These are phyloP conservation scores for Fremontodendron californicum DNA, from an alignment of 345 rosid species.

Conservation along the genomic window DNA sequence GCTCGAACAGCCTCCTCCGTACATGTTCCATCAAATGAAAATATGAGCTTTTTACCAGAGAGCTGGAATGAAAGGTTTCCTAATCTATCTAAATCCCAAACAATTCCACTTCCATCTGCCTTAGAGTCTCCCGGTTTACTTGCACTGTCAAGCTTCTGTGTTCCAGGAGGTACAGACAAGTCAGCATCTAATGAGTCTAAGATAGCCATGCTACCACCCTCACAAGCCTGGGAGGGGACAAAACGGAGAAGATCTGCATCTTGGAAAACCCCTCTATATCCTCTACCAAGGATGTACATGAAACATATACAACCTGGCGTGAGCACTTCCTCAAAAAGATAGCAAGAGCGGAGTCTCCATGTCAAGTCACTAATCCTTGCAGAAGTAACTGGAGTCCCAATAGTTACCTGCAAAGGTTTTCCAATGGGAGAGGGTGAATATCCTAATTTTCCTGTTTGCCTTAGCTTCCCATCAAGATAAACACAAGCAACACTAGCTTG, in stretches of 20 bases:
- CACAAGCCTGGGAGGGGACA: constrained; percentile 98
- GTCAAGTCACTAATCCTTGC: constrained; percentile 75
- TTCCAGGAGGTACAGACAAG: constrained; percentile 52
- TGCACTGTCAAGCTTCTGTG: constrained; percentile 64
- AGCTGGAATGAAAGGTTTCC: constrained; percentile 83
- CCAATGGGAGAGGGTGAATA: constrained; percentile 97
- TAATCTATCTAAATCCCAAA: constrained; percentile 95
- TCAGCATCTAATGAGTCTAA: constrained; percentile 85
- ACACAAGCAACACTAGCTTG: constrained; percentile 97
- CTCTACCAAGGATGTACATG: constrained; percentile 97
- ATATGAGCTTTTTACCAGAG: constrained; percentile 93
- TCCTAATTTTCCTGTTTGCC: constrained; percentile 94
- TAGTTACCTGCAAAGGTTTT: constrained; percentile 81
- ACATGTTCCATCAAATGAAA: constrained; percentile 96
- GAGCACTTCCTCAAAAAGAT: constrained; percentile 98
- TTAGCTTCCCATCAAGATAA: constrained; percentile 92
- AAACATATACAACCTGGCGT: constrained; percentile 91
- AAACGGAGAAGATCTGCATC: constrained; percentile 89
- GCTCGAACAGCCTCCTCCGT: constrained; percentile 75
- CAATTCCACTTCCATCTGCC: constrained; percentile 98
- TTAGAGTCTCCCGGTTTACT: constrained; percentile 72
- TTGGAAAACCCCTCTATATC: constrained; percentile 95
- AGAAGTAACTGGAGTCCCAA: constrained; percentile 83
- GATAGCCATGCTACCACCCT: constrained; percentile 99
- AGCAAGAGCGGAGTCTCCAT: constrained; percentile 96